Evolutionary conservation across 2,329 filamentous ascomycete species (phyloP).

Genomic region (Nemania abortiva): DNA sequence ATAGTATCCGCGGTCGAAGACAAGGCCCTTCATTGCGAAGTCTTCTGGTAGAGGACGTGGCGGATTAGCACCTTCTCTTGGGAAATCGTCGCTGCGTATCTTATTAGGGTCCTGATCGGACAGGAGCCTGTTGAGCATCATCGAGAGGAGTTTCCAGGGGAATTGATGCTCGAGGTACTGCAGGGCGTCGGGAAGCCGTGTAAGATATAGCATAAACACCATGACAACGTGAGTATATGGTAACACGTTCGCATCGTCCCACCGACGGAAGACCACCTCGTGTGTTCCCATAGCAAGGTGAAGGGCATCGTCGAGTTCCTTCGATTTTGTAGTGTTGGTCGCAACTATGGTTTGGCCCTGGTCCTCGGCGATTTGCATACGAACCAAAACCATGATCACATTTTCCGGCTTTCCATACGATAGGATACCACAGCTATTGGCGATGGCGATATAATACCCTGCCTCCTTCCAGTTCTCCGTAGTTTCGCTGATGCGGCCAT

Average conservation of each 20-base stretch:
- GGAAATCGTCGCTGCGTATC: conserved; percentile 61
- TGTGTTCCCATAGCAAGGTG: conserved; percentile 46
- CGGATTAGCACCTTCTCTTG: conserved; percentile 57
- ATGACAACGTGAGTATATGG: conserved; percentile 73
- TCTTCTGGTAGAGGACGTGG: conserved; percentile 75
- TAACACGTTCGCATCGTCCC: conserved; percentile 69
- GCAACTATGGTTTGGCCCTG: conserved; percentile 41
- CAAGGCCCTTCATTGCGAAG: conserved; percentile 72
- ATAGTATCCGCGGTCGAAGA: conserved; percentile 71
- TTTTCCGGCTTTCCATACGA: conserved; percentile 66
- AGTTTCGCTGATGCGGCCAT: conserved; percentile 66
- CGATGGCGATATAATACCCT: conserved; percentile 69
- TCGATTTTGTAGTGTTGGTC: conserved; percentile 33
- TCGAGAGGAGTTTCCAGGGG: conserved; percentile 65
- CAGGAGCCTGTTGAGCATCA: conserved; percentile 56
- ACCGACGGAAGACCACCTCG: conserved; percentile 61
- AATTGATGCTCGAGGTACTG: conserved; percentile 57
- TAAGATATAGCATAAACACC: conserved; percentile 66
- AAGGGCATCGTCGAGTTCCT: conserved; percentile 44
- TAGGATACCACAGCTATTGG: conserved; percentile 65
- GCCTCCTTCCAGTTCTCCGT: conserved; percentile 65
- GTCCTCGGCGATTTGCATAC: conserved; percentile 49
- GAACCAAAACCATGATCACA: conserved; percentile 58
- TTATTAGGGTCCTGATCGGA: conserved; percentile 49
- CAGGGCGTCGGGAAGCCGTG: conserved; percentile 57